Base-by-base conservation (phyloP, 257 asterid genomes). In the Schizonepeta tenuifolia region DNA sequence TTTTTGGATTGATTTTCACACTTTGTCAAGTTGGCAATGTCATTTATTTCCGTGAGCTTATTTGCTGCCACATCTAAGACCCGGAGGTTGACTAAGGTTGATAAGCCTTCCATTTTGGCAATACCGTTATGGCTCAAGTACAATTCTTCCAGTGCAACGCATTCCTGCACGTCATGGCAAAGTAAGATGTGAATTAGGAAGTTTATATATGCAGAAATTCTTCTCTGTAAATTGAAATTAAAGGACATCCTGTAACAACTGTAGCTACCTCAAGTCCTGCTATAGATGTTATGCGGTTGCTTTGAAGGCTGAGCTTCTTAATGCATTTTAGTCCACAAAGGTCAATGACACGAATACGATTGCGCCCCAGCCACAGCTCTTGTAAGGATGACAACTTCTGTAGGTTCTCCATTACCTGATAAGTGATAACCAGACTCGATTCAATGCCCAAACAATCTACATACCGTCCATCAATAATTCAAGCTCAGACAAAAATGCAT, bases 291-390 rank as follows among this genome's bases (percentile, higher is more conserved):
- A 95, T 76, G 21, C 98, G 95, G 75, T 95, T 95, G 80, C 98
- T 95, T 86, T 95, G 99, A 83, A 95, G 87, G 89, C 98, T 95
- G 68, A 95, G 88, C 90, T 92, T 95, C 82, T 83, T 88, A 67
- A 95, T 87, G 87, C 92, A 80, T 90, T 82, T 95, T 84, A 95
- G 80, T 68, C 99, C 98, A 43, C 98, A 92, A 17, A 95, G 86
- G 73, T 95, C 77, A 76, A 95, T 86, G 50, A 81, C 75, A 71
- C 92, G 90, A 51, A 95, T 92, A 51, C 99, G 97, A 75, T 95
- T 95, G 72, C 96, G 97, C 54, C 99, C 99, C 36, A 95, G 96
- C 99, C 98, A 95, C 60, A 95, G 79, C 90, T 95, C 99, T 87
- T 92, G 90, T 80, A 95, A 86, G 75, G 74, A 72, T 67, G 85